These are phyloP conservation scores for Ceratocystis eucalypticola DNA, from an alignment of 2,329 filamentous ascomycete species.

Conservation along the genomic window DNA sequence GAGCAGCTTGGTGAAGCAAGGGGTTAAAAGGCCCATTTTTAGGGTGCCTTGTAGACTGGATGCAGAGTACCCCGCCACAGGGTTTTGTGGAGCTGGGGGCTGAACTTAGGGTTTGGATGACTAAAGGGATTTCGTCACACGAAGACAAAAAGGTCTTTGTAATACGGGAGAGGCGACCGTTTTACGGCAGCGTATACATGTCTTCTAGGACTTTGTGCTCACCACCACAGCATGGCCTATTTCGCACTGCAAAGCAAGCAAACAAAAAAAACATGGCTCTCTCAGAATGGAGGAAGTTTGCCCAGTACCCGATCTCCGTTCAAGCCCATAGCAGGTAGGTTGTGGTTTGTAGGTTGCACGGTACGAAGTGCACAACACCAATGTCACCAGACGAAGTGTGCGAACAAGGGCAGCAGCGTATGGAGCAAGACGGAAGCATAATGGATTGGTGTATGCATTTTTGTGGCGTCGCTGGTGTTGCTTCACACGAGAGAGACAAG, in stretches of 20 bases:
- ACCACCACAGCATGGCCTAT: not conserved
- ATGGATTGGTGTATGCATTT: not conserved
- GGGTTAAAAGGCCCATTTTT: not conserved
- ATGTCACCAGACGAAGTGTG: not conserved
- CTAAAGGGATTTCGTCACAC: not conserved
- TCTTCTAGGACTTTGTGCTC: not conserved
- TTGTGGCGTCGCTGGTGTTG: not conserved
- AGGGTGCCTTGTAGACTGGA: not conserved
- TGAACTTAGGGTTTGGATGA: not conserved
- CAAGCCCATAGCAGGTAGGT: not conserved
- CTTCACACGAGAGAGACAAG: not conserved
- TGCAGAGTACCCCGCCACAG: not conserved
- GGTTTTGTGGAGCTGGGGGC: not conserved
- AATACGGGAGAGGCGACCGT: not conserved
- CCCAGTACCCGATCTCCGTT: not conserved
- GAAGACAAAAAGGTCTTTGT: not conserved
- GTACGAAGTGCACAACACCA: not conserved
- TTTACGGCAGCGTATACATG: not conserved
- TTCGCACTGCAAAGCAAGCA: not conserved
- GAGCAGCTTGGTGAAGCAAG: constrained; percentile 1
- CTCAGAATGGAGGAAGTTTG: not conserved
- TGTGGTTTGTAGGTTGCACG: too few species aligned
- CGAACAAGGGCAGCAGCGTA: not conserved
- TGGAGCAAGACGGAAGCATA: not conserved
- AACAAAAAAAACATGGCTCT: not conserved